Evolutionary conservation across 2,329 filamentous ascomycete genomes (phyloP), one percentile per base, ranked within the genome.

Genomic region (Nemania sp.): DNA sequence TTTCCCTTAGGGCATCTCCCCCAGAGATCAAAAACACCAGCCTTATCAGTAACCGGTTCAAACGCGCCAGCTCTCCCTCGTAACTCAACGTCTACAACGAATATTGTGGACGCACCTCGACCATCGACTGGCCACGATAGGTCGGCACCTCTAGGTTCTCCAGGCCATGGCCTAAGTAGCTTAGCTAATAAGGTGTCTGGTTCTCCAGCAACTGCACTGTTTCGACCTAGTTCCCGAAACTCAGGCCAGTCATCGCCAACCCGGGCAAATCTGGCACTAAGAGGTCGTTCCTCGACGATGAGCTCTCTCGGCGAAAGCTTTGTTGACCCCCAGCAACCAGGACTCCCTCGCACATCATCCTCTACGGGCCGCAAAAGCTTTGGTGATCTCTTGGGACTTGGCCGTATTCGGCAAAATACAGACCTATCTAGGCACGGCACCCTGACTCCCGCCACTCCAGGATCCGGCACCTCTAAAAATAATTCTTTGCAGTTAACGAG

Each of bases 331-430:
- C 86, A 92, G 5, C 84, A 88, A 6, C 89, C 91, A 2, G 89
- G 90, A 3, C 87, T 88, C 26, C 80, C 89, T n/a, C 87, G 94
- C 59, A 94, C 89, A 5, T 97, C 94, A 0, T 93, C 91, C 0
- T 97, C 93, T 0, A 95, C 91, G n/a, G 94, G 94, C 5, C 88
- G 96, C 62, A 96, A 94, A 80, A 98, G 95, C 80, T 93, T 99
- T 74, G 93, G 94, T 61, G 96, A 97, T 73, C 83, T 98, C 22
- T 90, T 99, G 74, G 91, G 89, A 15, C 82, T 98, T 22, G 87
- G 89, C 70, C 89, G 94, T 70, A 86, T 97, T 67, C 88, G 95
- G 56, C 92, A 97, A 75, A 93, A 93, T 73, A 92, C 92, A 0
- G 94, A 97, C 55, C 87, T 91, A 5, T 82, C 87, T 27, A 87